Conservation (phyloP, 768 basidiomycete genomes). For the Pilatotrama ljubarskyi region DNA sequence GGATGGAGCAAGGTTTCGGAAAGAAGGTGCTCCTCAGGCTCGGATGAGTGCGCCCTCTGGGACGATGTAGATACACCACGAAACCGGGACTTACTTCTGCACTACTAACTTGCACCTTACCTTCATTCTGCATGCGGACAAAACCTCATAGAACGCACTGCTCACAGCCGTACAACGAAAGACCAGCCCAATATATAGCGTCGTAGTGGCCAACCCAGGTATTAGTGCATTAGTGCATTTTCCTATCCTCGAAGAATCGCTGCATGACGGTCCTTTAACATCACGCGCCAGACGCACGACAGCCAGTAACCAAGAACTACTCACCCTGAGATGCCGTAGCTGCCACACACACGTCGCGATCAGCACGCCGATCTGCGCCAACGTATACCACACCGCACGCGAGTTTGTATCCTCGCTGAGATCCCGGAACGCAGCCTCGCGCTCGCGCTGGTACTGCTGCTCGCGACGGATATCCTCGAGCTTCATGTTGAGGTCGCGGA, state of each 20-base stretch:
- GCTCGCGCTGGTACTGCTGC: conserved; percentile 96
- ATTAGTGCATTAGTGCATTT: conserved; percentile 53
- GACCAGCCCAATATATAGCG: conserved; percentile 20
- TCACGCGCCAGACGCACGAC: neutral
- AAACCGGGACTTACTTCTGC: too few relatives aligned
- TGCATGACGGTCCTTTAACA: conserved; percentile 30
- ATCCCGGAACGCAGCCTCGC: conserved; percentile 87
- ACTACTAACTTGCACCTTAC: too few relatives aligned
- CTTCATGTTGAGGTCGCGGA: conserved; percentile 92
- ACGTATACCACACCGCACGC: conserved; percentile 93
- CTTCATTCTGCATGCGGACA: too few relatives aligned
- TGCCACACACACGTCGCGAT: conserved; percentile 91
- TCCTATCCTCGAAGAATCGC: conserved; percentile 88
- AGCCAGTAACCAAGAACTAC: conserved; percentile 27
- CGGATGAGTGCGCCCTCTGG: conserved; percentile 17
- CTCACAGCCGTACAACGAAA: neutral
- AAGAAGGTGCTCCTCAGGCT: conserved; percentile 51
- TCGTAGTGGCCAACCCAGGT: conserved; percentile 7
- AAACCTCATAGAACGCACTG: too few relatives aligned
- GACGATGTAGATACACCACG: neutral
- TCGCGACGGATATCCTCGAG: conserved; percentile 91
- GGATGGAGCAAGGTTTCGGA: conserved; percentile 41
- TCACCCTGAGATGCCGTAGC: conserved; percentile 84
- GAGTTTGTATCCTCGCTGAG: conserved; percentile 89
- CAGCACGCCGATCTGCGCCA: conserved; percentile 84